These are phyloP conservation scores for Pelargonium fulgidum DNA, from an alignment of 441 rosid genomes.

Conservation along the genomic window DNA sequence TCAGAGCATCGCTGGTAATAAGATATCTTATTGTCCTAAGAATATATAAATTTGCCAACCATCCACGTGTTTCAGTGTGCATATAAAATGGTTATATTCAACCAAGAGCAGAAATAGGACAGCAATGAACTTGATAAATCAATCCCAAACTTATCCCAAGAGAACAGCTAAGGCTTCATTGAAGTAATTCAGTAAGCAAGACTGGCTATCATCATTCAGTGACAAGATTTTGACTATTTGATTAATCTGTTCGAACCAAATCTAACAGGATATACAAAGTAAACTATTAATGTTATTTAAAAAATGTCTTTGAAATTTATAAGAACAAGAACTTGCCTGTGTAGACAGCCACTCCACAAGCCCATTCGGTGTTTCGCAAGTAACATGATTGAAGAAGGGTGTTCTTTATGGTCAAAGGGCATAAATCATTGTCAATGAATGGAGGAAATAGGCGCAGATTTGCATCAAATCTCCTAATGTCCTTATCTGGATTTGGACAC, in stretches of 20 bases:
- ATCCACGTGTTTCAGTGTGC: too few relatives aligned
- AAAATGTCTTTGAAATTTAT: conserved; percentile 13
- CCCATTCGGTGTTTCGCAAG: conserved; percentile 97
- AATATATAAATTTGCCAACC: too few relatives aligned
- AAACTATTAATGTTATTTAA: conserved; percentile 12
- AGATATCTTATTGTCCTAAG: too few relatives aligned
- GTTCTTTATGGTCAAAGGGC: conserved; percentile 88
- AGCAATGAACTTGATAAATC: too few relatives aligned
- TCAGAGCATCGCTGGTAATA: too few relatives aligned
- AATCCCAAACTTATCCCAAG: too few relatives aligned
- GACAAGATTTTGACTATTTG: neutral
- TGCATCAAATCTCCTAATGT: conserved; percentile 95
- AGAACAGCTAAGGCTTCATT: too few relatives aligned
- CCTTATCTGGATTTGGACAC: conserved; percentile 93
- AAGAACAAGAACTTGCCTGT: conserved; percentile 53
- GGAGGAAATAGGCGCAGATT: conserved; percentile 95
- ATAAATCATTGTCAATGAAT: conserved; percentile 87
- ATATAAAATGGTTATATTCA: too few relatives aligned
- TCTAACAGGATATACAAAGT: neutral
- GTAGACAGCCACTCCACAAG: conserved; percentile 94
- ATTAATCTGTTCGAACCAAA: neutral
- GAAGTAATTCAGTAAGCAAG: neutral
- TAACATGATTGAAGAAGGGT: conserved; percentile 96
- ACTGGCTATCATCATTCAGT: neutral
- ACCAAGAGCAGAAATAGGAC: too few relatives aligned